A percentile compares a stretch with the other conserved stretches of the same genome.
Evolutionary conservation across 2,329 filamentous ascomycete genomes (phyloP).

Genomic region (Phoma sp.): DNA sequence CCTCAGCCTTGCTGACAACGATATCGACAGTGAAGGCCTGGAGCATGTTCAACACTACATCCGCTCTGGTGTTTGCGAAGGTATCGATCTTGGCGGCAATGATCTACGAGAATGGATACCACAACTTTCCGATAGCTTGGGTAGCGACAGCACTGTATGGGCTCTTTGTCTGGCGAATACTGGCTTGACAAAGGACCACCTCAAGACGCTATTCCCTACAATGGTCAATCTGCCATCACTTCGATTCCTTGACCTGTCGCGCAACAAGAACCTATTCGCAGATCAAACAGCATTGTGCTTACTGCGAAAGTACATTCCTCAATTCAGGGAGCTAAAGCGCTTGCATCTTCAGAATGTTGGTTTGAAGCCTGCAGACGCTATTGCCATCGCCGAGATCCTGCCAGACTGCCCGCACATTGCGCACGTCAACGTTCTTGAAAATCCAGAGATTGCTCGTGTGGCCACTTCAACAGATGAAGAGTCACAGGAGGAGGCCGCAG

Average conservation of each 20-base stretch:
- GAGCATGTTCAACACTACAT: slow-evolving; percentile 80
- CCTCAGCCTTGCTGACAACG: slow-evolving; percentile 83
- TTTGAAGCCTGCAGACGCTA: slow-evolving; percentile 85
- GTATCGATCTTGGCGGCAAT: slow-evolving; percentile 88
- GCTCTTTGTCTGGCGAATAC: slow-evolving; percentile 88
- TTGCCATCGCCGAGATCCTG: slow-evolving; percentile 87
- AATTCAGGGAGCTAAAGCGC: slow-evolving; percentile 78
- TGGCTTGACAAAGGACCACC: slow-evolving; percentile 74
- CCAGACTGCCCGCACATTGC: slow-evolving; percentile 83
- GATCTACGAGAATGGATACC: slow-evolving; percentile 62
- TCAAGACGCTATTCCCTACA: slow-evolving; percentile 78
- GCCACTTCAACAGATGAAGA: slow-evolving; percentile 79
- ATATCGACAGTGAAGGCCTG: slow-evolving; percentile 76
- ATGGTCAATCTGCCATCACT: slow-evolving; percentile 75
- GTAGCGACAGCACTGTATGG: slow-evolving; percentile 66
- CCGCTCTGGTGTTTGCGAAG: slow-evolving; percentile 78
- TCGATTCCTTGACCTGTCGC: slow-evolving; percentile 89
- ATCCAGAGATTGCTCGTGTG: slow-evolving; percentile 73
- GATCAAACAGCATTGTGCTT: slow-evolving; percentile 76
- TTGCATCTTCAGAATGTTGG: slow-evolving; percentile 87
- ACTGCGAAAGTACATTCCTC: slow-evolving; percentile 83
- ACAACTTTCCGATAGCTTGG: slow-evolving; percentile 60
- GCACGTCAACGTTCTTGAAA: slow-evolving; percentile 87
- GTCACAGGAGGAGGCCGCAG: slow-evolving; percentile 90
- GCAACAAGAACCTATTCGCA: slow-evolving; percentile 83